A percentile compares a stretch with the other conserved stretches of the same genome.
These are phyloP conservation scores for Pulveroboletus sp. DNA, from an alignment of 768 basidiomycete genomes.

Conservation along the genomic window DNA sequence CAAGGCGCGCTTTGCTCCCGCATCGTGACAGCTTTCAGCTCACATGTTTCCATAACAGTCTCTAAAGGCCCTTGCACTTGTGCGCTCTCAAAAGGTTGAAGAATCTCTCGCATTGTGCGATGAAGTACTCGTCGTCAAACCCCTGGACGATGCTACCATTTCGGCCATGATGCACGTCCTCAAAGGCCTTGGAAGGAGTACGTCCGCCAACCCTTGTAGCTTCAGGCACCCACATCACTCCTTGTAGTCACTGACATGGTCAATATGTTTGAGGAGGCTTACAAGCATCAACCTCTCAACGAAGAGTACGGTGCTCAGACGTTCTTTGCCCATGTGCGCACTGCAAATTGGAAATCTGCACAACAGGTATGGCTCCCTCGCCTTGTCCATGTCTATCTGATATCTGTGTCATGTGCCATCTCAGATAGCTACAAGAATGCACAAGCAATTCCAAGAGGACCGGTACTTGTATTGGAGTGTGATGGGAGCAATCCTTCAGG, in stretches of 20 bases:
- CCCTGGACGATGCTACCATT: constrained; percentile 67
- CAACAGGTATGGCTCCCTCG: constrained; percentile 54
- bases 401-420: background rate
- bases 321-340: constrained; percentile 79
- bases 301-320: constrained; percentile 82
- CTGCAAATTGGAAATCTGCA: constrained; percentile 79
- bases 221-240: background rate
- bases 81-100: constrained; percentile 81
- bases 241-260: constrained; percentile 68
- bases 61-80: constrained; percentile 78
- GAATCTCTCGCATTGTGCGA: constrained; percentile 76
- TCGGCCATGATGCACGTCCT: constrained; percentile 83
- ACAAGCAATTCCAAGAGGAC: constrained; percentile 79
- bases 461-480: constrained; percentile 81
- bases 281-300: constrained; percentile 71
- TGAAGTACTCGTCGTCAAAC: constrained; percentile 69
- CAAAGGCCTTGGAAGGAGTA: constrained; percentile 68
- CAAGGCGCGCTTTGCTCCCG: constrained; percentile 43
- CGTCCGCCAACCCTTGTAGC: constrained; percentile 11
- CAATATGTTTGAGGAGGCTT: constrained; percentile 82
- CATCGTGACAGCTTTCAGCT: background rate
- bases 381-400: constrained; percentile 1
- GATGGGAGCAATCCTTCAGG: constrained; percentile 77
- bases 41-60: constrained; percentile 43
- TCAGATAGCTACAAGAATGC: constrained; percentile 75